Conservation (phyloP, 768 basidiomycete species). For the Auricularia sp. region DNA sequence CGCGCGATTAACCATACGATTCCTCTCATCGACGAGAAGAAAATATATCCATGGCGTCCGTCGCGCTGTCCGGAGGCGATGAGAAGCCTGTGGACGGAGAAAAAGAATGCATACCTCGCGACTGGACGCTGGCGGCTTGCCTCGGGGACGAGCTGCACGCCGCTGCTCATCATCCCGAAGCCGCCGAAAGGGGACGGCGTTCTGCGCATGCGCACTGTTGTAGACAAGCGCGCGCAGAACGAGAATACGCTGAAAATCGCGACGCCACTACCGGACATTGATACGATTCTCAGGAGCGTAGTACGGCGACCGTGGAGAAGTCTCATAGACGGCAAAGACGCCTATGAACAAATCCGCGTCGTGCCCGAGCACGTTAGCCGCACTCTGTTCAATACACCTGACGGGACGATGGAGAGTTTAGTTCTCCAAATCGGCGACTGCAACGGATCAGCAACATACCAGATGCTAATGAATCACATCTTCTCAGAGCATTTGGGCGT, state of each 20-base stretch:
- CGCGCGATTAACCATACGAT: conserved; percentile 32
- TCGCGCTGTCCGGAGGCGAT: conserved; percentile 25
- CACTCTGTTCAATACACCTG: conserved; percentile 7
- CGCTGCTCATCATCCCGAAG: conserved; percentile 8
- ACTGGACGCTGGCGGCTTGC: conserved; percentile 8
- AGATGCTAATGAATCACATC: conserved; percentile 8
- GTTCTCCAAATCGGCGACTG: conserved; percentile 12
- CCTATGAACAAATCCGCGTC: conserved; percentile 15
- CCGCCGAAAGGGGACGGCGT: neutral
- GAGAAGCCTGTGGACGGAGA: conserved; percentile 21
- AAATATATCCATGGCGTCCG: conserved; percentile 20
- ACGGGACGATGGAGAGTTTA: conserved; percentile 10
- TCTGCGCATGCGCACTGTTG: neutral
- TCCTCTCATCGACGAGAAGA: conserved; percentile 25
- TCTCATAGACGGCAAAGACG: conserved; percentile 7
- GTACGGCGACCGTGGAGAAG: neutral
- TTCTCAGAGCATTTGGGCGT: conserved; percentile 8
- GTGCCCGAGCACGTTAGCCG: conserved; percentile 4
- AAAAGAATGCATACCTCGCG: conserved; percentile 7
- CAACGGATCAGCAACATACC: conserved; percentile 11
- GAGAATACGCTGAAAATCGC: conserved; percentile 3
- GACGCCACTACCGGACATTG: conserved; percentile 2
- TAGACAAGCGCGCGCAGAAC: conserved; percentile 8
- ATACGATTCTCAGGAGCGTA: conserved; percentile 3
- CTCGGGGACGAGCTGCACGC: conserved; percentile 5